A percentile compares a stretch with the other conserved stretches of the same genome.
Evolutionary conservation across 768 basidiomycete genomes (phyloP).

Genomic region (Termitomyces sp.): DNA sequence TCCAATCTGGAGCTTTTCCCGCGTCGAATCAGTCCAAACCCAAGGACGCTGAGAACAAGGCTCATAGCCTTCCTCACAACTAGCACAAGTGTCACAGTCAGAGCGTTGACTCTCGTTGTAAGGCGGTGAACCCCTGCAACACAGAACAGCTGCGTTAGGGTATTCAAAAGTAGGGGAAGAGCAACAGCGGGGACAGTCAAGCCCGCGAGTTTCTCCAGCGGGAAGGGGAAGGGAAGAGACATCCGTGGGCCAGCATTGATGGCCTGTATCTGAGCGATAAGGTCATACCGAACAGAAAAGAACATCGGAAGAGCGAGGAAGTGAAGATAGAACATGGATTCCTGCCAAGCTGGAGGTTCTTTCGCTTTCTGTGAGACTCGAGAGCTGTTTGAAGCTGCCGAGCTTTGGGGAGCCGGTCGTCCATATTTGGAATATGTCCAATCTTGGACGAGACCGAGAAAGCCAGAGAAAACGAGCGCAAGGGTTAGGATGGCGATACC

Average conservation of each 20-base stretch:
- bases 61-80: slow-evolving; percentile 80
- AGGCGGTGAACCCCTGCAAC: slow-evolving; percentile 84
- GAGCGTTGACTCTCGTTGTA: slow-evolving; percentile 66
- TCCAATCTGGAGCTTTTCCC: slow-evolving; percentile 18
- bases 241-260: slow-evolving; percentile 34
- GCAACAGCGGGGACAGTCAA: slow-evolving; percentile 51
- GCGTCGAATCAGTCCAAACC: slow-evolving; percentile 23
- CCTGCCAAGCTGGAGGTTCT: slow-evolving; percentile 56
- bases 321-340: slow-evolving; percentile 90
- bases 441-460: slow-evolving; percentile 84
- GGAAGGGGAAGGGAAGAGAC: slow-evolving; percentile 12
- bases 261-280: slow-evolving; percentile 38
- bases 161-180: slow-evolving; percentile 66
- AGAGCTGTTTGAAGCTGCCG: not conserved
- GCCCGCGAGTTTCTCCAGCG: not conserved
- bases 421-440: slow-evolving; percentile 55
- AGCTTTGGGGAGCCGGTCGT: slow-evolving; percentile 16
- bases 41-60: slow-evolving; percentile 62
- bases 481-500: slow-evolving; percentile 72
- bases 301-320: slow-evolving; percentile 78
- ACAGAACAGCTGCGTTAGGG: slow-evolving; percentile 80
- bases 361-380: not conserved
- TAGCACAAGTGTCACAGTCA: slow-evolving; percentile 75
- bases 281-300: slow-evolving; percentile 47
- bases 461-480: slow-evolving; percentile 75